Base-by-base conservation (phyloP, 139 green algal genomes). In the Pedinophyceae sp. region DNA sequence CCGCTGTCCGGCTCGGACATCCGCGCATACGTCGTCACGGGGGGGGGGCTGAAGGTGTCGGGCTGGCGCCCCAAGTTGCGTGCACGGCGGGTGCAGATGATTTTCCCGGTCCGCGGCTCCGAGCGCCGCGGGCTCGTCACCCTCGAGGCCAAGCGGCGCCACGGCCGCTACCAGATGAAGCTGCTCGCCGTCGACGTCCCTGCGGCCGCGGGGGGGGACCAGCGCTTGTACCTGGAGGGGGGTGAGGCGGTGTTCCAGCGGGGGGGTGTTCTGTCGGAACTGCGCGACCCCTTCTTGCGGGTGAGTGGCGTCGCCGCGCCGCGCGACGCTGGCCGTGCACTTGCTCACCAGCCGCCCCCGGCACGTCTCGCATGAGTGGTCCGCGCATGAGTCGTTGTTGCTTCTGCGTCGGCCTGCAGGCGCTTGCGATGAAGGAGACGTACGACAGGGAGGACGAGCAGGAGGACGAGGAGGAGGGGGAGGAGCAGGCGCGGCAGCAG, bases 141-240 rank as follows among this genome's bases (percentile, higher is more conserved):
- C 1, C 46, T 91, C 45, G 81, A 91, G 55, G 81, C 71, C 41
- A 89, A 89, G 60, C 81, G 80, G 54, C 70, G 64, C 19, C 46
- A 71, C 50, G 82, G 77, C 22, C 78, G 65, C 54, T 91, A 85
- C 65, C 39, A 29, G 16, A 86, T 93, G 69, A 86, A 74, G 39
- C 73, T 81, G 55, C 66, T 88, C 50, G 82, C 79, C 16, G 66
- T 86, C 18, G 79, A 87, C 30, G 64, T 87, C 47, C 70, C 73
- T 0, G 51, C 48, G 23, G 24, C 55, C 17, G 16, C 22, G 41
- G 64, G 66, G 3, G 26, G 50, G 20, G 67, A 80, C 50, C 58
- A 76, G 52, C 68, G 74, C 17, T 67, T 87, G 6, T 87, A 70
- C 50, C 18, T 87, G 41, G 58, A 75, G 29, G 79, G 79, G 0